These are phyloP conservation scores for Cyclotella distinguenda DNA, from an alignment of 108 stramenopile genomes.

Conservation along the genomic window DNA sequence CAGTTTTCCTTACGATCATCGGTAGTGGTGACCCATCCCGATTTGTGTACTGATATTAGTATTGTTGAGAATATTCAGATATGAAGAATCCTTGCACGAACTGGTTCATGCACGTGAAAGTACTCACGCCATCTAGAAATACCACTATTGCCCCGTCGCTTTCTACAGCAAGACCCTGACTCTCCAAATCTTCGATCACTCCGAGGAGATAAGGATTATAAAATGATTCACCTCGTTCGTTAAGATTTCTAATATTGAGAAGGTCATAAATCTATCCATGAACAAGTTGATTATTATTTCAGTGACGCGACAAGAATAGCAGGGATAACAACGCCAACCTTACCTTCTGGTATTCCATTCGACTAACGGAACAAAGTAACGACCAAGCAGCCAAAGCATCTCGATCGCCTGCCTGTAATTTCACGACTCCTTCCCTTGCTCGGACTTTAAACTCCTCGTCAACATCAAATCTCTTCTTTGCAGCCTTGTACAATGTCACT, in stretches of 20 bases:
- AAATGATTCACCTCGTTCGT: conserved; percentile 93
- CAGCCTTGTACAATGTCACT: conserved; percentile 94
- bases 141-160: conserved; percentile 90
- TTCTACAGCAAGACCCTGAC: conserved; percentile 70
- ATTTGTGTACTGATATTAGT: conserved; percentile 52
- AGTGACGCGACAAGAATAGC: no score
- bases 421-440: conserved; percentile 92
- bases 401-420: conserved; percentile 91
- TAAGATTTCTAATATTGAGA: conserved; percentile 70
- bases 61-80: not conserved
- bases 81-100: not conserved
- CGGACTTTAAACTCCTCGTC: conserved; percentile 89
- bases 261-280: conserved; percentile 65
- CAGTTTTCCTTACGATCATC: conserved; percentile 92
- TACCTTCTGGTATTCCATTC: conserved; percentile 82
- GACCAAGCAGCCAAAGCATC: conserved; percentile 92
- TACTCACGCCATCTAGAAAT: conserved; percentile 79
- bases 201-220: conserved; percentile 92
- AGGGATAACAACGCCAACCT: no score
- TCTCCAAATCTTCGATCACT: conserved; percentile 82
- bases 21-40: conserved; percentile 85
- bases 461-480: conserved; percentile 89
- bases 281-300: not conserved
- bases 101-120: not conserved
- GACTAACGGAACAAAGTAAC: conserved; percentile 76